phyloP scores from a whole-genome alignment of 1,139 yeast genomes.

The Pneumocystis canis region DNA sequence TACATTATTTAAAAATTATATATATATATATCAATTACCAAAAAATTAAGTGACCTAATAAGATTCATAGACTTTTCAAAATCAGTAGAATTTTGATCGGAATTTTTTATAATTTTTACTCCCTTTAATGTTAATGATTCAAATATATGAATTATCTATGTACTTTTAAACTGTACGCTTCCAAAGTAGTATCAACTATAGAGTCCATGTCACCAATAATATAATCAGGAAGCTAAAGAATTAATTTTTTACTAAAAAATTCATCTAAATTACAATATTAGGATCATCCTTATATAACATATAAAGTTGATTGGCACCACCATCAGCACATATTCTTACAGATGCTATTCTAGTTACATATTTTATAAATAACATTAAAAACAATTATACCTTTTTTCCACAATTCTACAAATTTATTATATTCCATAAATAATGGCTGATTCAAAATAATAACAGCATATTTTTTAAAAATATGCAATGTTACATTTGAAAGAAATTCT shows the following conservation, averaged over 20 bases:
- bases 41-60: neutral
- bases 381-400: conserved; percentile 1
- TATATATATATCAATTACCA: neutral
- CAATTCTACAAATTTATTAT: neutral
- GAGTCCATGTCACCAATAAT: conserved; percentile 1
- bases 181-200: neutral
- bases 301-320: neutral
- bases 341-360: neutral
- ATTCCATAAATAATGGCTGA: neutral
- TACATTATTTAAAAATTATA: neutral
- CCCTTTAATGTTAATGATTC: neutral
- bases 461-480: neutral
- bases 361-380: neutral
- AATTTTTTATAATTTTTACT: neutral
- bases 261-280: neutral
- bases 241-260: neutral
- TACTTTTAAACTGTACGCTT: neutral
- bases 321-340: neutral
- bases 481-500: neutral
- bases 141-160: neutral
- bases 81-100: neutral
- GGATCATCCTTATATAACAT: neutral
- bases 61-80: neutral
- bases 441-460: conserved; percentile 2
- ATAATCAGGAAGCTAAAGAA: conserved; percentile 1